A percentile compares a stretch with the other conserved stretches of the same genome.
Conservation (phyloP, 2,329 filamentous ascomycete genomes). For the Cryphonectria naterciae region DNA sequence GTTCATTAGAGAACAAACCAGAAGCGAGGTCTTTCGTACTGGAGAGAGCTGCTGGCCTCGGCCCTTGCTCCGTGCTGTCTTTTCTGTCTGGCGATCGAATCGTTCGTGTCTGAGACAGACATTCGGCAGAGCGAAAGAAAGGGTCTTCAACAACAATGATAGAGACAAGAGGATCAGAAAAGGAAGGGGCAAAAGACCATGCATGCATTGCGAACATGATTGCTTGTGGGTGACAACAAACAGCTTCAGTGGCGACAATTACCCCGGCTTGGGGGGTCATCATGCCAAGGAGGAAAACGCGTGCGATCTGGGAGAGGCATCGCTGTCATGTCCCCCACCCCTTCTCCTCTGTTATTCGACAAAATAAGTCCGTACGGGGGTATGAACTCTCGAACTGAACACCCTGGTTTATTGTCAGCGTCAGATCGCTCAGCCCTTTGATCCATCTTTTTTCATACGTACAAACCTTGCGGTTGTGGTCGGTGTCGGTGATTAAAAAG, state of each 20-base stretch:
- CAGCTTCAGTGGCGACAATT: background rate
- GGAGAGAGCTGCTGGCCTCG: background rate
- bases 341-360: background rate
- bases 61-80: slow-evolving; percentile 1
- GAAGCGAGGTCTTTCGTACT: background rate
- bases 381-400: background rate
- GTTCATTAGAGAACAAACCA: background rate
- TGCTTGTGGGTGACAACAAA: slow-evolving; percentile 9
- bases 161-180: background rate
- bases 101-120: slow-evolving; percentile 24
- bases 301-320: slow-evolving; percentile 9
- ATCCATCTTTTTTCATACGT: background rate
- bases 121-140: background rate
- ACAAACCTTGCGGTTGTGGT: background rate
- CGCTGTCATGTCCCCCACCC: background rate
- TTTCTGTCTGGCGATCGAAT: slow-evolving; percentile 15
- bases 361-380: background rate
- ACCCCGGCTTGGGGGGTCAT: slow-evolving; percentile 5
- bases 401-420: background rate
- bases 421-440: background rate
- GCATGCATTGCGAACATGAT: background rate
- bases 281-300: background rate
- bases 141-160: background rate
- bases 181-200: background rate
- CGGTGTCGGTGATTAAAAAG: background rate